Evolutionary conservation across 306 rosid genomes (phyloP).

Genomic region (Hippophae rhamnoides): DNA sequence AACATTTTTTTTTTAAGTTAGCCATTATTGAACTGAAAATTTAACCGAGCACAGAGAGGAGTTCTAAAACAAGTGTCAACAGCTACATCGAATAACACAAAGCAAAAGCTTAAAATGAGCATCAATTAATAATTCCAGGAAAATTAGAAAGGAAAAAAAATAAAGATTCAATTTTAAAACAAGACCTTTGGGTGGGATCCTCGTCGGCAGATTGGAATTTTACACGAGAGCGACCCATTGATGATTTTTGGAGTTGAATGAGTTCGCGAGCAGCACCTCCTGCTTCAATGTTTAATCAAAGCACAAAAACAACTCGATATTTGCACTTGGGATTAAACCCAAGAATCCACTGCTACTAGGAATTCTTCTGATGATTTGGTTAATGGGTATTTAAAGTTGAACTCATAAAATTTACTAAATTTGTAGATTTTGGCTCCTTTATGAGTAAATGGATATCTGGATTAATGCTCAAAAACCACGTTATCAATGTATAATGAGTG

Average conservation of each 20-base stretch:
- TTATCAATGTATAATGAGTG: too few relatives aligned
- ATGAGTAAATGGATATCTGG: too few relatives aligned
- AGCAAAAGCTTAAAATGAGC: not conserved
- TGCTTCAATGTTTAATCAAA: constrained; percentile 1
- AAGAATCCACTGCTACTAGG: too few relatives aligned
- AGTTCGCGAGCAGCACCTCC: constrained; percentile 12
- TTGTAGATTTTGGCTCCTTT: too few relatives aligned
- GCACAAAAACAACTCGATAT: not conserved
- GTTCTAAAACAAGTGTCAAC: constrained; percentile 1
- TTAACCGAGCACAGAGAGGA: not conserved
- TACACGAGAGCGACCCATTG: constrained; percentile 98
- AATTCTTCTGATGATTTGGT: too few relatives aligned
- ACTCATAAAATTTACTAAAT: too few relatives aligned
- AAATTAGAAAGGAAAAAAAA: not conserved
- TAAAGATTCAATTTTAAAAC: not conserved
- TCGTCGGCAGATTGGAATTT: constrained; percentile 71
- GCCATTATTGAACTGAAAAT: not conserved
- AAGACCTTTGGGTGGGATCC: constrained; percentile 84
- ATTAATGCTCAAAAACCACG: too few relatives aligned
- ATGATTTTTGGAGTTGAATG: constrained; percentile 22
- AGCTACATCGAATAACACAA: not conserved
- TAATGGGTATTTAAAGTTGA: too few relatives aligned
- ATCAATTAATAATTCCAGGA: not conserved
- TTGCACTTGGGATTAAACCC: too few relatives aligned
- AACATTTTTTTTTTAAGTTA: not conserved